Conservation (phyloP, 176 grass and related monocot species). For the Bromus sterilis region DNA sequence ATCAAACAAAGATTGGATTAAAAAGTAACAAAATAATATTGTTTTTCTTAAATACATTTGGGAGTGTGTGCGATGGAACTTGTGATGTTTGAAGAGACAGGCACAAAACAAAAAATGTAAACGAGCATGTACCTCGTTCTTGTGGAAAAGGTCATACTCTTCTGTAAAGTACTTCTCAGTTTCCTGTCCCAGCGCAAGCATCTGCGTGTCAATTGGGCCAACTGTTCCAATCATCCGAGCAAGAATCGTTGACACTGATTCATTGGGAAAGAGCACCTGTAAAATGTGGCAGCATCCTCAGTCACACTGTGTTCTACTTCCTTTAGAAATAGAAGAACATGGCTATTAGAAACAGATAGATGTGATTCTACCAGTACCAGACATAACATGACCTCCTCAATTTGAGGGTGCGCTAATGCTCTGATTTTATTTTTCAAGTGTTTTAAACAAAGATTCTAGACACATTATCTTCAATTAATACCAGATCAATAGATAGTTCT, state of each 20-base stretch:
- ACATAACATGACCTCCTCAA: background rate
- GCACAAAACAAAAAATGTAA: slow-evolving; percentile 2
- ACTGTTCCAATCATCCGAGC: slow-evolving; percentile 91
- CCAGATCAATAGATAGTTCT: background rate
- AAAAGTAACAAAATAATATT: background rate
- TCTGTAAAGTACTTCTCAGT: slow-evolving; percentile 81
- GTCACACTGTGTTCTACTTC: slow-evolving; percentile 3
- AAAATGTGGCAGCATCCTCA: slow-evolving; percentile 7
- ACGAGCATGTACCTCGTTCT: slow-evolving; percentile 60
- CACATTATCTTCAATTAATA: background rate
- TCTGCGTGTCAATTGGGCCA: slow-evolving; percentile 82
- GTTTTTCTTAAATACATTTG: background rate
- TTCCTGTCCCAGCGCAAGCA: slow-evolving; percentile 76
- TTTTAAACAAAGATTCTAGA: background rate
- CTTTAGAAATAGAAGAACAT: slow-evolving; percentile 10
- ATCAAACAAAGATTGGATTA: background rate
- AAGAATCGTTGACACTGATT: slow-evolving; percentile 80
- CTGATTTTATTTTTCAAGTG: background rate
- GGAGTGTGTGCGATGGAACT: background rate
- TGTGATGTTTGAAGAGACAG: background rate
- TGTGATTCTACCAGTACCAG: background rate
- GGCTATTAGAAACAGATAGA: background rate
- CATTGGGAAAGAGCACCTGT: slow-evolving; percentile 97
- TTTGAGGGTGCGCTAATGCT: background rate
- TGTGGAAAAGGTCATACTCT: slow-evolving; percentile 74